These are phyloP conservation scores for Conoideocrella luteorostrata DNA, from an alignment of 2,329 filamentous ascomycete species.

Conservation along the genomic window DNA sequence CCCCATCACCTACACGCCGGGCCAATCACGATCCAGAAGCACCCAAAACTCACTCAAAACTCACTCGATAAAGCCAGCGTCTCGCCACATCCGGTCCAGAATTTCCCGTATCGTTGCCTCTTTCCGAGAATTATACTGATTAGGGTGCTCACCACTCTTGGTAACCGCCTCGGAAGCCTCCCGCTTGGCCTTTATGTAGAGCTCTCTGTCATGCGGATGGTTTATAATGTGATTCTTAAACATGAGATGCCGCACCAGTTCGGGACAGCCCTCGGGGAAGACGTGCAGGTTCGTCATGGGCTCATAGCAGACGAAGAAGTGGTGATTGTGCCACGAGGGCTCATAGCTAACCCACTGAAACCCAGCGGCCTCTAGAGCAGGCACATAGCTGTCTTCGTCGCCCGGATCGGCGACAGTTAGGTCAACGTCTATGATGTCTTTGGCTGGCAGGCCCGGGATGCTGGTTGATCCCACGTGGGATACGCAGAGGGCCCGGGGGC, in stretches of 20 bases:
- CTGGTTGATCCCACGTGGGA: constrained; percentile 45
- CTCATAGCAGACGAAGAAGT: constrained; percentile 33
- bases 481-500: constrained; percentile 29
- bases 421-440: constrained; percentile 47
- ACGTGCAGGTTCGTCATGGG: constrained; percentile 41
- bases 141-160: constrained; percentile 23
- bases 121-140: constrained; percentile 36
- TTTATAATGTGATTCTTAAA: constrained; percentile 36
- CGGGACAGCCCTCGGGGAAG: constrained; percentile 35
- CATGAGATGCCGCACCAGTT: constrained; percentile 33
- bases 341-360: constrained; percentile 42
- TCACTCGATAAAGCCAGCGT: too few species aligned
- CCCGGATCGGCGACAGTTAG: constrained; percentile 33
- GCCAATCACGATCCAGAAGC: too few species aligned
- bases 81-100: constrained; percentile 16
- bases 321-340: constrained; percentile 40
- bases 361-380: constrained; percentile 33
- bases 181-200: constrained; percentile 31
- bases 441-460: constrained; percentile 41
- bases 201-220: constrained; percentile 28
- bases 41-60: too few species aligned
- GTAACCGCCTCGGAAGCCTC: too few species aligned
- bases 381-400: constrained; percentile 36
- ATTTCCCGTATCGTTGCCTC: constrained; percentile 31
- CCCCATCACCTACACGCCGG: too few species aligned